Percentiles rank a stretch among this genome's conserved stretches.
Conservation (phyloP, 257 asterid species). For the Verbena officinalis region DNA sequence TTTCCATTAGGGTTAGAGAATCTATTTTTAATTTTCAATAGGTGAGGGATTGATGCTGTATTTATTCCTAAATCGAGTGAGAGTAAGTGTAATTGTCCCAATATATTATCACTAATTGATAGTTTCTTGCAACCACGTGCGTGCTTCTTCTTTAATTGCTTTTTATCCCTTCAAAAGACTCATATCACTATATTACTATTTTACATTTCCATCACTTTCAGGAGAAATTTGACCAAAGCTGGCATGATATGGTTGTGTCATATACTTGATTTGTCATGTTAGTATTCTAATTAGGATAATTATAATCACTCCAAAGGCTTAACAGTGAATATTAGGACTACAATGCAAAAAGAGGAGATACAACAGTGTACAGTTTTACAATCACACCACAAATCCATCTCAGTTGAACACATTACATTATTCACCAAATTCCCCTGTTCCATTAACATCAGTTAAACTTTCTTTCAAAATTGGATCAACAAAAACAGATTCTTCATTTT, state of each 20-base stretch:
- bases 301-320: too few species aligned
- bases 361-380: slow-evolving; percentile 12
- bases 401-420: neutral
- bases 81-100: too few species aligned
- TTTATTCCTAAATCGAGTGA: too few species aligned
- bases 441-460: slow-evolving; percentile 13
- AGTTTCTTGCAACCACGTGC: neutral
- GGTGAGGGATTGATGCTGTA: too few species aligned
- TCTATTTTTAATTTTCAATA: too few species aligned
- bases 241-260: too few species aligned
- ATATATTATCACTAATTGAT: too few species aligned
- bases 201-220: neutral
- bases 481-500: neutral
- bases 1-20: too few species aligned
- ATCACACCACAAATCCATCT: neutral
- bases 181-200: neutral
- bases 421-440: slow-evolving; percentile 18
- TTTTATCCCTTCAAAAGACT: neutral
- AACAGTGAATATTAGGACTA: too few species aligned
- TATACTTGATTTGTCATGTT: too few species aligned
- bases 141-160: neutral
- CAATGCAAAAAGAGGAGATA: too few species aligned
- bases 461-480: slow-evolving; percentile 7
- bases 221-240: neutral
- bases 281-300: too few species aligned